Evolutionary conservation across 164 flowering plant species (phyloP).

Genomic region (Kalanchoe fedtschenkoi): DNA sequence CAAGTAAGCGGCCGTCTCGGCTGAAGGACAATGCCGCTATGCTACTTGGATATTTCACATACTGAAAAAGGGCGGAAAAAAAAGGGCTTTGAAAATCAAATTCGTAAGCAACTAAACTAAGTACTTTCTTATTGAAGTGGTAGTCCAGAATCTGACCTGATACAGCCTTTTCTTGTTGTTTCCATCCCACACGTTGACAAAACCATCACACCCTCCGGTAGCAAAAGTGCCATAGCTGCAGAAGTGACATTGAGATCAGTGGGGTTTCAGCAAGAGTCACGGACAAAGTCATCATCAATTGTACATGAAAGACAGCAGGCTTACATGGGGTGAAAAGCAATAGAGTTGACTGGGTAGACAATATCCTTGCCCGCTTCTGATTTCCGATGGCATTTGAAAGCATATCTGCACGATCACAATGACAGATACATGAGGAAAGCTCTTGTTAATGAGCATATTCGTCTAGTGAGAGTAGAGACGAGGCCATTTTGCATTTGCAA

Average conservation of each 20-base stretch:
- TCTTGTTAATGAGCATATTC: neutral
- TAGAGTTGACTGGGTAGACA: conserved; percentile 88
- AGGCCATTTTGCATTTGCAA: no score
- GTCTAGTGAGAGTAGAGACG: no score
- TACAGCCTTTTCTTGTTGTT: conserved; percentile 91
- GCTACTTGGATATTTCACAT: conserved; percentile 74
- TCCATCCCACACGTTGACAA: conserved; percentile 89
- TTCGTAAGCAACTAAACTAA: neutral
- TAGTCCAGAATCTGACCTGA: conserved; percentile 41
- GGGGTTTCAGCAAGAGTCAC: neutral
- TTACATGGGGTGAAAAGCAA: conserved; percentile 95
- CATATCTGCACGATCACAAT: conserved; percentile 50
- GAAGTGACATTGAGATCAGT: neutral
- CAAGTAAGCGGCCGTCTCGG: conserved; percentile 81
- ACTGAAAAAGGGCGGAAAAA: conserved; percentile 28
- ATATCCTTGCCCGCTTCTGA: conserved; percentile 92
- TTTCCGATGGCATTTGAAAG: conserved; percentile 94
- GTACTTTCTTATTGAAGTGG: neutral
- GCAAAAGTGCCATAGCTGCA: conserved; percentile 91
- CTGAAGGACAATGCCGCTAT: conserved; percentile 89
- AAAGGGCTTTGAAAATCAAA: no score
- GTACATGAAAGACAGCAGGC: conserved; percentile 12
- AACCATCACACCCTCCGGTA: conserved; percentile 97
- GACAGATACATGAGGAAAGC: neutral
- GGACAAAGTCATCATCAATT: neutral